Evolutionary conservation across 192 early-diverging fungal species (phyloP).

Genomic region (Backusella australiensis): DNA sequence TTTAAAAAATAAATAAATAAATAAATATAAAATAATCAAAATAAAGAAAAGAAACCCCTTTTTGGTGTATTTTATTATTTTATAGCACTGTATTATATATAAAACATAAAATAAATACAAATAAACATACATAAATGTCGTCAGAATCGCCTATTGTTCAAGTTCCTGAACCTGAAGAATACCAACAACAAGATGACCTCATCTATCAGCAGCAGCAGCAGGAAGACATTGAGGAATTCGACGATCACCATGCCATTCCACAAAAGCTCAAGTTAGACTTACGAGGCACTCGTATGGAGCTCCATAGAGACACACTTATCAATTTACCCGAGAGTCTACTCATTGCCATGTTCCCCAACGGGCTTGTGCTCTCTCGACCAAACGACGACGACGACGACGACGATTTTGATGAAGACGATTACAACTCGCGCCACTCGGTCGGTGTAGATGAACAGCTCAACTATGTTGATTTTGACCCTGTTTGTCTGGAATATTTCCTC

Average conservation of each 20-base stretch:
- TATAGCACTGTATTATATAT: background rate
- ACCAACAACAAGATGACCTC: conserved; percentile 25
- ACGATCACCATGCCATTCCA: conserved; percentile 38
- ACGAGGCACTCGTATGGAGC: conserved; percentile 54
- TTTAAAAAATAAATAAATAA: background rate
- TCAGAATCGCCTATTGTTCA: conserved; percentile 55
- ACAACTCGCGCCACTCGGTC: conserved; percentile 37
- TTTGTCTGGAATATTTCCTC: conserved; percentile 52
- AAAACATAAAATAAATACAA: background rate
- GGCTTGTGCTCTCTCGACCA: conserved; percentile 43
- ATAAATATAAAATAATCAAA: background rate
- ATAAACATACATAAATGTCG: conserved; percentile 10
- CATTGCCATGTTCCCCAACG: conserved; percentile 64
- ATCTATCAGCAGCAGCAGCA: conserved; percentile 34
- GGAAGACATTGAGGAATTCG: conserved; percentile 25
- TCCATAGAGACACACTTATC: conserved; percentile 57
- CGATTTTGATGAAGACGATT: conserved; percentile 38
- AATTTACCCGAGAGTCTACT: conserved; percentile 58
- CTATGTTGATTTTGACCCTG: conserved; percentile 56
- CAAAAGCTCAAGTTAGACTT: conserved; percentile 55
- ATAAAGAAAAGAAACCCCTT: background rate
- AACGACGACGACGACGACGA: conserved; percentile 35
- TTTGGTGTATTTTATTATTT: background rate
- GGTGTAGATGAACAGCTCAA: conserved; percentile 46
- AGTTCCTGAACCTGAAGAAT: conserved; percentile 40